Evolutionary conservation across 257 asterid genomes (phyloP).

Genomic region (Sherardia arvensis): DNA sequence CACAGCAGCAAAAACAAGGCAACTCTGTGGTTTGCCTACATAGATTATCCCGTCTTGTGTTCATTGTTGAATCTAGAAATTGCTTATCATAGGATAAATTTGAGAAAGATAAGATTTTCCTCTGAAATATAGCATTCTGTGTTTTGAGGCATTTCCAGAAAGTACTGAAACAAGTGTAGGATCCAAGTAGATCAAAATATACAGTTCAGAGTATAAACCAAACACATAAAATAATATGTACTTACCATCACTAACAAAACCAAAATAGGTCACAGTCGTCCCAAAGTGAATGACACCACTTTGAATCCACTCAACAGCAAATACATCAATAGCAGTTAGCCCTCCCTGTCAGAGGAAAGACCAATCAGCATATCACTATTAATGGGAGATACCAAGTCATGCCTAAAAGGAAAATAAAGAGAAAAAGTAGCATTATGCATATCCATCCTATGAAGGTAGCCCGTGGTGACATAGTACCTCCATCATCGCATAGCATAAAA

Average conservation of each 20-base stretch:
- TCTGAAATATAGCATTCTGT: background rate
- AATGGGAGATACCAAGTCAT: background rate
- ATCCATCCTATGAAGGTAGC: background rate
- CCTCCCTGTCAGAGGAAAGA: slow-evolving; percentile 64
- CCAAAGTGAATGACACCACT: slow-evolving; percentile 92
- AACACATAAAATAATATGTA: background rate
- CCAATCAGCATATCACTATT: slow-evolving; percentile 9
- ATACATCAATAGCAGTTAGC: slow-evolving; percentile 92
- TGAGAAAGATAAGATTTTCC: background rate
- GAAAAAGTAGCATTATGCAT: background rate
- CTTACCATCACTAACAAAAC: slow-evolving; percentile 48
- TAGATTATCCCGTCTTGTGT: background rate
- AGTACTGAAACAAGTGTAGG: background rate
- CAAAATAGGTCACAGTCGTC: slow-evolving; percentile 84
- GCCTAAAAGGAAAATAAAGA: background rate
- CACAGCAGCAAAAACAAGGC: background rate
- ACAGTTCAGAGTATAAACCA: background rate
- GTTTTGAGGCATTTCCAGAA: background rate
- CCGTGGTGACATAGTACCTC: background rate
- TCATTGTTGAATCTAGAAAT: background rate
- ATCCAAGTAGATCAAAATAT: background rate
- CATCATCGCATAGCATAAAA: background rate
- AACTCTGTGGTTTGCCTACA: background rate
- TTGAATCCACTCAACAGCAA: slow-evolving; percentile 96
- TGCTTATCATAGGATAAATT: background rate